Conservation (phyloP, 495 filamentous ascomycete species). For the Penicillium coprophilum region DNA sequence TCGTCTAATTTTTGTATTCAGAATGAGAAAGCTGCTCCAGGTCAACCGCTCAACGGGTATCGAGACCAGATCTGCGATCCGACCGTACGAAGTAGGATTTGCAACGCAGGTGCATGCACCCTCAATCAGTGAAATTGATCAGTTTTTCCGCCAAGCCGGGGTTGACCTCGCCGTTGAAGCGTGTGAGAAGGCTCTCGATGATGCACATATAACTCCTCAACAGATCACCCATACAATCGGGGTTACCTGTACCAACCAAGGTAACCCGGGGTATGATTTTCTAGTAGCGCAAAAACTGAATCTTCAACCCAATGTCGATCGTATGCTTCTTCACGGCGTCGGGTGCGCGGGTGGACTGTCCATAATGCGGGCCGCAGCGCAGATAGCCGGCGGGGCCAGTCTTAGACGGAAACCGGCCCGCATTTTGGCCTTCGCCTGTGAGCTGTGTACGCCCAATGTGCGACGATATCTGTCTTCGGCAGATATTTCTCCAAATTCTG, state of each 20-base stretch:
- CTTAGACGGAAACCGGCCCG: slow-evolving; percentile 38
- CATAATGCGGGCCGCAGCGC: slow-evolving; percentile 56
- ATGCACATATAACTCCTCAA: slow-evolving; percentile 40
- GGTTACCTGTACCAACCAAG: slow-evolving; percentile 66
- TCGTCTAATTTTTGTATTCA: not conserved
- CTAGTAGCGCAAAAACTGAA: slow-evolving; percentile 57
- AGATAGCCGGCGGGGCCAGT: slow-evolving; percentile 57
- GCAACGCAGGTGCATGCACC: slow-evolving; percentile 45
- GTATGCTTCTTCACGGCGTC: slow-evolving; percentile 60
- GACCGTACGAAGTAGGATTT: slow-evolving; percentile 46
- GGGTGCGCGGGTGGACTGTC: slow-evolving; percentile 66
- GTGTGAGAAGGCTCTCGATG: slow-evolving; percentile 58
- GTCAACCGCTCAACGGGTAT: slow-evolving; percentile 67
- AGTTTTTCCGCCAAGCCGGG: slow-evolving; percentile 56
- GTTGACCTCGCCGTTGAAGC: slow-evolving; percentile 58
- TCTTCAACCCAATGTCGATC: slow-evolving; percentile 50
- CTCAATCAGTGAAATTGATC: slow-evolving; percentile 54
- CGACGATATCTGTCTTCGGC: slow-evolving; percentile 49
- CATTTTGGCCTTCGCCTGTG: slow-evolving; percentile 56
- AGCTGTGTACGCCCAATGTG: slow-evolving; percentile 57
- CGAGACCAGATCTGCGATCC: slow-evolving; percentile 59
- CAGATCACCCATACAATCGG: slow-evolving; percentile 66
- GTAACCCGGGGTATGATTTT: slow-evolving; percentile 67
- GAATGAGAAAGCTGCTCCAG: slow-evolving; percentile 52
- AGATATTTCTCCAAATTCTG: no score